These are phyloP conservation scores for Forsythia viridissima DNA, from an alignment of 257 asterid species.

Conservation along the genomic window DNA sequence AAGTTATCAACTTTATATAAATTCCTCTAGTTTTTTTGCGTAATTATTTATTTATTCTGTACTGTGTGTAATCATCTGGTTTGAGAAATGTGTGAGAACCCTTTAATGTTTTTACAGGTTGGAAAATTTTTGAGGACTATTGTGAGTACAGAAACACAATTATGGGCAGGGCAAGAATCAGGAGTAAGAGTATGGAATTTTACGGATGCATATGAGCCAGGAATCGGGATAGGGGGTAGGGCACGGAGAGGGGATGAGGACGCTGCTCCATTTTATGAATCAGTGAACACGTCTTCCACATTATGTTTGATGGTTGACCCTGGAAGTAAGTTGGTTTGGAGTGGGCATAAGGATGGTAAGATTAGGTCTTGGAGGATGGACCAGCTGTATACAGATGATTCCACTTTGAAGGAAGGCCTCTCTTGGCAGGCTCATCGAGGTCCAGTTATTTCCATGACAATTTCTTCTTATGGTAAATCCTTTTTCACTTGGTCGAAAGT, in stretches of 20 bases:
- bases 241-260: constrained; percentile 93
- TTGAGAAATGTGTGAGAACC: background rate
- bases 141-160: constrained; percentile 69
- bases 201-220: constrained; percentile 72
- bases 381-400: constrained; percentile 53
- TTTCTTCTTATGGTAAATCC: constrained; percentile 77
- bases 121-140: constrained; percentile 82
- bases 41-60: background rate
- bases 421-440: constrained; percentile 94
- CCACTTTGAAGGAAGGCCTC: constrained; percentile 73
- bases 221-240: constrained; percentile 63
- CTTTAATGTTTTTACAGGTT: constrained; percentile 45
- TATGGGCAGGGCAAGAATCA: constrained; percentile 96
- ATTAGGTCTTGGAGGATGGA: constrained; percentile 94
- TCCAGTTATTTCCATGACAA: constrained; percentile 68
- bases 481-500: background rate
- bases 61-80: background rate
- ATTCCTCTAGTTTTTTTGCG: background rate
- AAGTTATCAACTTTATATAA: background rate
- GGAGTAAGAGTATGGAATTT: constrained; percentile 94
- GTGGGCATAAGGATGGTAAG: constrained; percentile 96
- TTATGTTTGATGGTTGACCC: constrained; percentile 73
- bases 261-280: constrained; percentile 86
- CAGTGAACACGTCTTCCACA: constrained; percentile 65
- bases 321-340: constrained; percentile 83